Base-by-base conservation (phyloP, 1,139 yeast species). In the Taphrina deformans region DNA sequence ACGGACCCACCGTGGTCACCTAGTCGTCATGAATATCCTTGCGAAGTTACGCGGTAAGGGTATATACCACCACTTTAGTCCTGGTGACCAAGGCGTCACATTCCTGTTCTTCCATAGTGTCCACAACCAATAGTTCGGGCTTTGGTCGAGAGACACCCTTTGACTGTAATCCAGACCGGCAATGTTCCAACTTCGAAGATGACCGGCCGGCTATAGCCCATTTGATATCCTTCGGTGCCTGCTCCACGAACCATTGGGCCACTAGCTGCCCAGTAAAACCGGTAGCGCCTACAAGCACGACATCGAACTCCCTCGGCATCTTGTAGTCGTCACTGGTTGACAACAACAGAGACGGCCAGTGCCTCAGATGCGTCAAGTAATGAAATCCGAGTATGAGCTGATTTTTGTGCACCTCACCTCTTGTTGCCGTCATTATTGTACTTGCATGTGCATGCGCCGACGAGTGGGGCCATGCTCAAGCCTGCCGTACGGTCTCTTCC, bases 171-270 rank as follows among this genome's bases (percentile, higher is more conserved):
- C 21, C n/a, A 10, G 29, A 23, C 12, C 48, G 46, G 24, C 48
- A 38, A 10, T 46, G 21, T 27, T 44, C 52, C 16, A 55, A 31
- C 52, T 55, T 55, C 12, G 38, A 16, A 7, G 26, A 29, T 4
- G 51, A 44, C 9, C 61, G 51, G 12, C 61, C 61, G 2, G 61
- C 61, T 14, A 55, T 10, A 1, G 61, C 61, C 61, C 61, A 55
- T 29, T 44, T 44, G 31, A 55, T 12, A n/a, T 18, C 29, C 14
- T 38, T 55, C 14, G 51, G 51, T 9, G 52, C 38, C 5, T 55
- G 38, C 18, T 7, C 21, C 3, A 33, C n/a, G 29, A 55, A 29
- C 52, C 52, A 55, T 27, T 29, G 40, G 24, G 52, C 61, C 18
- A 44, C 27, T 18, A 55, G 44, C 31, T 27, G 10, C 10, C 61